Percentiles rank a stretch among this genome's conserved stretches.
phyloP scores from a whole-genome alignment of 2,329 filamentous ascomycete genomes.

The Cucurbitaria berberidis region DNA sequence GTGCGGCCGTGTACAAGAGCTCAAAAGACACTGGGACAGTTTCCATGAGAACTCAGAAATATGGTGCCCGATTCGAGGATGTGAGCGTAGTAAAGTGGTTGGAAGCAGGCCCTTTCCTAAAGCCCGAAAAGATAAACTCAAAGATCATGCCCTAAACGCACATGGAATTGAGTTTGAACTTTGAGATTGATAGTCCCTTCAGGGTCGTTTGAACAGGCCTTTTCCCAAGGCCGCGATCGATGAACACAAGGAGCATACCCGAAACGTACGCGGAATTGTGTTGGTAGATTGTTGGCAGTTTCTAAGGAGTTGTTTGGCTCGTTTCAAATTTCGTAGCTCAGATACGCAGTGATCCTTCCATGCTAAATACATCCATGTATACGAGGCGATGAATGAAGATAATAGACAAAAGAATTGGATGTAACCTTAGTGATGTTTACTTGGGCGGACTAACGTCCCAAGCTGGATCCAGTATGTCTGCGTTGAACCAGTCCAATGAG shows the following conservation, averaged over 20 bases:
- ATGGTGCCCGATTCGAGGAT: background rate
- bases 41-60: background rate
- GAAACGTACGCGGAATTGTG: too few relatives aligned
- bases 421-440: constrained; percentile 1
- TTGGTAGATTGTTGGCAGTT: too few relatives aligned
- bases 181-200: background rate
- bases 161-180: background rate
- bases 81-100: background rate
- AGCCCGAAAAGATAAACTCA: background rate
- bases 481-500: constrained; percentile 44
- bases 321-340: background rate
- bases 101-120: background rate
- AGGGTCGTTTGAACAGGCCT: too few relatives aligned
- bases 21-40: background rate
- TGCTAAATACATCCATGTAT: background rate
- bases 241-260: too few relatives aligned
- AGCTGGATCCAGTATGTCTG: constrained; percentile 37
- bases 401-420: background rate
- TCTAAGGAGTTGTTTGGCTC: background rate
- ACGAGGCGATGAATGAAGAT: background rate
- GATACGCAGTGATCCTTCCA: background rate
- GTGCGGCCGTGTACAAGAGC: background rate
- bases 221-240: too few relatives aligned
- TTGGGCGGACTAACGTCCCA: constrained; percentile 27
- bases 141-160: background rate